A percentile compares a stretch with the other conserved stretches of the same genome.
phyloP scores from a whole-genome alignment of 306 rosid genomes.

The Quercus rubra region DNA sequence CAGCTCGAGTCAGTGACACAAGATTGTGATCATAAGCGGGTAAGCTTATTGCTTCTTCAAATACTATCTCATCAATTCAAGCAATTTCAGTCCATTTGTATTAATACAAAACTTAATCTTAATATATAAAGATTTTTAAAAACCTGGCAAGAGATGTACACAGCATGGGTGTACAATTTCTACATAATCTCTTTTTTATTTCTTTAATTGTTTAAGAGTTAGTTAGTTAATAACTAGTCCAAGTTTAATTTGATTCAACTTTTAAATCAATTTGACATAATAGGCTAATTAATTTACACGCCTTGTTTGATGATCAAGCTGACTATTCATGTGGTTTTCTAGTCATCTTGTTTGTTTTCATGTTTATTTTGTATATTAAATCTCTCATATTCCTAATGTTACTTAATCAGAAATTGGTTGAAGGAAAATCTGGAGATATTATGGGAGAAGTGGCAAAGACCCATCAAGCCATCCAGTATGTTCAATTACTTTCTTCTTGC shows the following conservation, averaged over 20 bases:
- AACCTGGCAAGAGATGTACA: too few relatives aligned
- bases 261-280: not conserved
- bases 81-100: too few relatives aligned
- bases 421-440: conserved; percentile 50
- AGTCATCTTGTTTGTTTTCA: too few relatives aligned
- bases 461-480: conserved; percentile 76
- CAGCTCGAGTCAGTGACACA: not conserved
- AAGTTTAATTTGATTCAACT: not conserved
- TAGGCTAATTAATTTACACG: not conserved
- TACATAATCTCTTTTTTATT: too few relatives aligned
- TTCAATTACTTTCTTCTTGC: not conserved
- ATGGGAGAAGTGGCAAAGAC: conserved; percentile 73
- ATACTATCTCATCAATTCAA: not conserved
- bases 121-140: too few relatives aligned
- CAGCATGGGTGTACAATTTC: too few relatives aligned
- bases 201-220: too few relatives aligned
- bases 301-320: too few relatives aligned
- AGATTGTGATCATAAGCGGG: conserved; percentile 47
- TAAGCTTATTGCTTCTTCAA: conserved; percentile 4
- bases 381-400: not conserved
- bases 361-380: not conserved
- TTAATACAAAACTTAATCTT: too few relatives aligned
- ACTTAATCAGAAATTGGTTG: conserved; percentile 55
- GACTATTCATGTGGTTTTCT: not conserved
- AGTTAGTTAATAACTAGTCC: too few relatives aligned